A percentile compares a stretch with the other conserved stretches of the same genome.
These are phyloP conservation scores for Pichia pseudocactophila DNA, from an alignment of 805 yeast species.

Conservation along the genomic window DNA sequence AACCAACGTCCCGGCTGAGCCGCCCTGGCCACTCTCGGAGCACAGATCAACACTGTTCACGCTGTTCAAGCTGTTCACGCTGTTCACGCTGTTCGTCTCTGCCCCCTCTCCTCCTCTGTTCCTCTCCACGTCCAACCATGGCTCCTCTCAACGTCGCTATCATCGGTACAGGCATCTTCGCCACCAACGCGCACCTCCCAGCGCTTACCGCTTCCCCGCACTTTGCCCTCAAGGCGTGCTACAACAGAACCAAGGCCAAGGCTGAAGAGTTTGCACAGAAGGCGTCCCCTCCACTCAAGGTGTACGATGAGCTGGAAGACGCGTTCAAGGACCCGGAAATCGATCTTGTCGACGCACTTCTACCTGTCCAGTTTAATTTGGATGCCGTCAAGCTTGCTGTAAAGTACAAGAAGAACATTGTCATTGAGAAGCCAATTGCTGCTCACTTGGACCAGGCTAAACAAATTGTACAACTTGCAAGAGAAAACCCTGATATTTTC, in stretches of 20 bases:
- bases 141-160: slow-evolving; percentile 45
- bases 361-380: slow-evolving; percentile 80
- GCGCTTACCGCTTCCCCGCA: slow-evolving; percentile 43
- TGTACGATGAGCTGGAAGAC: slow-evolving; percentile 55
- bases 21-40: not conserved
- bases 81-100: too few species aligned
- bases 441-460: slow-evolving; percentile 75
- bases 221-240: slow-evolving; percentile 59
- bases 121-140: too few species aligned
- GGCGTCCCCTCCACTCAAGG: slow-evolving; percentile 43
- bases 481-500: slow-evolving; percentile 49
- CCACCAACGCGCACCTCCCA: slow-evolving; percentile 77
- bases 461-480: slow-evolving; percentile 63
- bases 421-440: slow-evolving; percentile 88
- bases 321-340: slow-evolving; percentile 57
- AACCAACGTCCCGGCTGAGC: not conserved
- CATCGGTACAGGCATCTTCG: slow-evolving; percentile 84
- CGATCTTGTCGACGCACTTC: slow-evolving; percentile 73
- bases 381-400: slow-evolving; percentile 63
- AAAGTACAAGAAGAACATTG: slow-evolving; percentile 65
- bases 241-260: slow-evolving; percentile 75
- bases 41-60: too few species aligned
- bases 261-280: slow-evolving; percentile 65
- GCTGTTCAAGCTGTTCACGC: too few species aligned
- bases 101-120: too few species aligned